Percentiles rank a stretch among this genome's conserved stretches.
These are phyloP conservation scores for Gracilariopsis chorda DNA, from an alignment of 23 red algal genomes.

Conservation along the genomic window DNA sequence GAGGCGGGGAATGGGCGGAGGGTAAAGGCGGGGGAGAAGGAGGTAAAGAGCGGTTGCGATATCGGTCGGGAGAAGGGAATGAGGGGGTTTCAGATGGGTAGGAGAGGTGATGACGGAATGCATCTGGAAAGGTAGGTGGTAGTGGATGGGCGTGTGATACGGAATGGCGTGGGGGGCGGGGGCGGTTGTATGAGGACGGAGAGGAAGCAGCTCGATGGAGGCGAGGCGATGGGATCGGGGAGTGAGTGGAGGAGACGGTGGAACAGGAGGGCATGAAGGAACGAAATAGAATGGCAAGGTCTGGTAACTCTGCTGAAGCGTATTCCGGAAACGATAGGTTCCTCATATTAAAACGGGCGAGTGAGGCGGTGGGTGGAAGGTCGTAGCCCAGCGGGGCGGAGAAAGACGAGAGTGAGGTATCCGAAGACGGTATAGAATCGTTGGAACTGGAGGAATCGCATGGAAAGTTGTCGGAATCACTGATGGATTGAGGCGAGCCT, in stretches of 20 bases:
- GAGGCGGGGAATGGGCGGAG: too few relatives aligned
- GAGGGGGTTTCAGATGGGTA: too few relatives aligned
- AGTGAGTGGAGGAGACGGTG: background rate
- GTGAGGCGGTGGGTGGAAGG: background rate
- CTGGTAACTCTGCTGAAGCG: conserved; percentile 29
- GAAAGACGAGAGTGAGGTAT: background rate
- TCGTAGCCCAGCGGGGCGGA: background rate
- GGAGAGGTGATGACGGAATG: background rate
- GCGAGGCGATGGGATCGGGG: background rate
- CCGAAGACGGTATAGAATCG: background rate
- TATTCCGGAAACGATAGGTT: conserved; percentile 48
- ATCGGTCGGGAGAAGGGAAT: too few relatives aligned
- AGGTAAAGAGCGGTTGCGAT: too few relatives aligned
- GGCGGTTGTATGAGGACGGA: background rate
- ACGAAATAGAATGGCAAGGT: conserved; percentile 29
- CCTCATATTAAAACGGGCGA: background rate
- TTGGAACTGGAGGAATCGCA: conserved; percentile 35
- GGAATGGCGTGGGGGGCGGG: background rate
- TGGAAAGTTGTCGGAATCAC: conserved; percentile 36
- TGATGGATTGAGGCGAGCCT: background rate
- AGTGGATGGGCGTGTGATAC: background rate
- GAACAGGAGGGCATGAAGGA: conserved; percentile 12
- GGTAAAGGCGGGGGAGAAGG: too few relatives aligned
- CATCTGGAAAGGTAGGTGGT: background rate
- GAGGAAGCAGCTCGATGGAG: background rate